These are phyloP conservation scores for Akanthomyces uredinophilus DNA, from an alignment of 2,329 filamentous ascomycete species.

Conservation along the genomic window DNA sequence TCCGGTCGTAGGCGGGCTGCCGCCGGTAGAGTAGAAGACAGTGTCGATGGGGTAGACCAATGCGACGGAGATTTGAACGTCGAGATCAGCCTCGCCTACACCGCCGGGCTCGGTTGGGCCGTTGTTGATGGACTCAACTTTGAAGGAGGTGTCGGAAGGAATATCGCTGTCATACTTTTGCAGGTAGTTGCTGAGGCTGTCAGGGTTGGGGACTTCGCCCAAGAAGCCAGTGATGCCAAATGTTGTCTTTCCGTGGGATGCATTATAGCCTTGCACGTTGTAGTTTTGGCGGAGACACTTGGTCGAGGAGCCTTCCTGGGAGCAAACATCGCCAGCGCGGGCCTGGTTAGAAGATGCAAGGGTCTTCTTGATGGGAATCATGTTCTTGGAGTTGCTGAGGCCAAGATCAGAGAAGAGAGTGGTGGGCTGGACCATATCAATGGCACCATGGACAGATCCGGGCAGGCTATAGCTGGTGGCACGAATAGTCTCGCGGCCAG, in stretches of 20 bases:
- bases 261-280: conserved; percentile 8
- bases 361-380: background rate
- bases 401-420: conserved; percentile 14
- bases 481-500: conserved; percentile 11
- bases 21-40: conserved; percentile 11
- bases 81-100: conserved; percentile 12
- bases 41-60: conserved; percentile 10
- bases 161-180: conserved; percentile 6
- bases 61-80: conserved; percentile 12
- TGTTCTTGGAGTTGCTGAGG: background rate
- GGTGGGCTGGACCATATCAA: conserved; percentile 16
- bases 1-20: background rate
- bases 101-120: background rate
- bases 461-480: conserved; percentile 16
- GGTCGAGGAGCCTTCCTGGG: background rate
- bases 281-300: conserved; percentile 13
- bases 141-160: conserved; percentile 2
- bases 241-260: background rate
- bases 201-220: background rate
- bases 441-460: background rate
- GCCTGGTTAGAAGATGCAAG: background rate
- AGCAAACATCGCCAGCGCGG: background rate
- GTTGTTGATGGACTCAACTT: conserved; percentile 1
- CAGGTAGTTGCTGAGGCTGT: conserved; percentile 9
- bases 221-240: conserved; percentile 12